A percentile compares a stretch with the other conserved stretches of the same genome.
Conservation (phyloP, 148 eudicot genomes). For the Rhododendron williamsianum region DNA sequence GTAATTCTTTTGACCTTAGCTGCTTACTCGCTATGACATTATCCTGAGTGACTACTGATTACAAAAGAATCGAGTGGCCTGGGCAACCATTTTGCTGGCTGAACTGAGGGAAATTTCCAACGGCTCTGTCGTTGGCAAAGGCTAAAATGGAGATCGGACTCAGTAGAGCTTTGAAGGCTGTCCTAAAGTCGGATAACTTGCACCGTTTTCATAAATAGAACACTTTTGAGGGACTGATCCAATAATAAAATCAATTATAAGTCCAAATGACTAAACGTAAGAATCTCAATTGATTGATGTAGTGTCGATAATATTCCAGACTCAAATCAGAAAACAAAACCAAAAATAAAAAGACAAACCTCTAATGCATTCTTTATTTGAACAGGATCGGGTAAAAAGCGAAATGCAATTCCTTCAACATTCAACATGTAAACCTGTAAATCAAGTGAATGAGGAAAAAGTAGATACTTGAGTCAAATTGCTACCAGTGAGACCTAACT, state of each 20-base stretch:
- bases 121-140: not conserved
- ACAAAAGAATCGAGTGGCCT: not conserved
- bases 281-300: not conserved
- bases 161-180: not conserved
- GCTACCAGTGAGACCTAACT: not conserved
- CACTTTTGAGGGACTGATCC: not conserved
- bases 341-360: constrained; percentile 32
- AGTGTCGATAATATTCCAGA: not conserved
- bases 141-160: not conserved
- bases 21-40: not conserved
- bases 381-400: constrained; percentile 94
- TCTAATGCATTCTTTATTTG: constrained; percentile 92
- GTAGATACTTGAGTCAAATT: not conserved
- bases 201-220: not conserved
- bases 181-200: not conserved
- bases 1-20: not conserved
- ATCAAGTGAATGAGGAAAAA: not conserved
- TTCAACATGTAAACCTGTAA: constrained; percentile 81
- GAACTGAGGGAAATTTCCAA: not conserved
- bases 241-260: not conserved
- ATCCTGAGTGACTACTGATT: not conserved
- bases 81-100: not conserved
- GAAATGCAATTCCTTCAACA: constrained; percentile 96
- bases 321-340: constrained; percentile 2
- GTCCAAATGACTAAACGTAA: not conserved